Conservation (phyloP, 768 basidiomycete genomes). For the Kwoniella europaea region DNA sequence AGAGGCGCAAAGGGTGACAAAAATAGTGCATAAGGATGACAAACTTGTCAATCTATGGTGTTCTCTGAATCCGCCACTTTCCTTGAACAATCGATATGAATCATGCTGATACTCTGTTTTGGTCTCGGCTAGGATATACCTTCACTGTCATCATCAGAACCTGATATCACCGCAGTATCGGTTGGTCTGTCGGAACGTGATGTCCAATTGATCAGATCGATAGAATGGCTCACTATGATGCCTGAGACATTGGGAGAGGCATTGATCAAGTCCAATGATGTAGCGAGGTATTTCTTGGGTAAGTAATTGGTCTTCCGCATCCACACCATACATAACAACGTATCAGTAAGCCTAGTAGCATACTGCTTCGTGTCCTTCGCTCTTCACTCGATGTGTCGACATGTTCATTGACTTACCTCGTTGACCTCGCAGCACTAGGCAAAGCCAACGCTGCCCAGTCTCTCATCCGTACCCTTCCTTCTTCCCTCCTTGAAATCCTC, state of each 20-base stretch:
- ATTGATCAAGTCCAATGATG: constrained; percentile 82
- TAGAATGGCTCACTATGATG: constrained; percentile 89
- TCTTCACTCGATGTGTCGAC: too few species aligned
- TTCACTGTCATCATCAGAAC: constrained; percentile 43
- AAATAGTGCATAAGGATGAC: neutral
- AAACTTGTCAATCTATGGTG: neutral
- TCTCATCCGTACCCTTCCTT: constrained; percentile 51
- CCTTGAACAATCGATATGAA: neutral
- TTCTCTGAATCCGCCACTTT: neutral
- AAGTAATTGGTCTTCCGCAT: constrained; percentile 41
- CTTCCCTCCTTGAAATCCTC: constrained; percentile 32
- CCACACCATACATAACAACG: too few species aligned
- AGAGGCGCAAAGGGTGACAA: neutral
- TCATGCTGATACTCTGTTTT: neutral
- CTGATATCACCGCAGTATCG: constrained; percentile 48
- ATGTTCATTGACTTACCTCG: neutral
- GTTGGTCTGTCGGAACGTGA: constrained; percentile 46
- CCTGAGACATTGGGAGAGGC: constrained; percentile 76
- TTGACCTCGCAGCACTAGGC: constrained; percentile 66
- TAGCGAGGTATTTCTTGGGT: constrained; percentile 90
- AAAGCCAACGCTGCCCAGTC: constrained; percentile 69
- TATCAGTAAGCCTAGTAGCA: too few species aligned
- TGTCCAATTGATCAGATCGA: constrained; percentile 73
- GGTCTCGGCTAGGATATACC: constrained; percentile 42
- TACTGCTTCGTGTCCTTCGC: too few species aligned